phyloP scores from a whole-genome alignment of 371 early-diverging fungal species.

The Sporodiniella umbellata region DNA sequence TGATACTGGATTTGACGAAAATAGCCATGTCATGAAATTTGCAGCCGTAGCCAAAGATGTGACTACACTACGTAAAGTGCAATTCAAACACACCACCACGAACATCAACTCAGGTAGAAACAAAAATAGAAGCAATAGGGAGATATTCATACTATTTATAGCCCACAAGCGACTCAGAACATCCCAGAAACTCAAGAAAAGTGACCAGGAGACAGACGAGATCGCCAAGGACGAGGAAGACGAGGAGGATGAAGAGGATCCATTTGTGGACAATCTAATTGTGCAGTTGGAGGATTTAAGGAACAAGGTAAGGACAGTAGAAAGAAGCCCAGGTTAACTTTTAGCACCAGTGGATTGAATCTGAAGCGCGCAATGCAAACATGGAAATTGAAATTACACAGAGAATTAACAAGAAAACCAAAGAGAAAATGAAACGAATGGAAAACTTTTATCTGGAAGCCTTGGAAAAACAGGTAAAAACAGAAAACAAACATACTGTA shows the following conservation, averaged over 20 bases:
- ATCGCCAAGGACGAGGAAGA: slow-evolving; percentile 19
- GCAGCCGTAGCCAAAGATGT: slow-evolving; percentile 65
- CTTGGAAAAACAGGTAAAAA: slow-evolving; percentile 32
- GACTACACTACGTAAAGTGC: slow-evolving; percentile 40
- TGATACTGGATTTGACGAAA: slow-evolving; percentile 60
- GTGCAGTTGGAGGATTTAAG: slow-evolving; percentile 43
- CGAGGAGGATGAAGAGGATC: slow-evolving; percentile 34
- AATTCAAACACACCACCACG: slow-evolving; percentile 19
- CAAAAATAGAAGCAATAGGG: not conserved
- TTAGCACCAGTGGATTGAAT: slow-evolving; percentile 43
- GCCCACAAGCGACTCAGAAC: not conserved
- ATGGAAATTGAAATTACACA: slow-evolving; percentile 57
- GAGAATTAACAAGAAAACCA: slow-evolving; percentile 47
- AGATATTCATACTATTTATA: not conserved
- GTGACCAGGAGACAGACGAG: not conserved
- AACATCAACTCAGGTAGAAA: not conserved
- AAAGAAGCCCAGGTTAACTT: not conserved
- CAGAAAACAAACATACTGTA: slow-evolving; percentile 5
- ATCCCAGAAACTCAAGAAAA: not conserved
- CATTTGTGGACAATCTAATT: slow-evolving; percentile 37
- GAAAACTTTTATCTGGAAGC: slow-evolving; percentile 38
- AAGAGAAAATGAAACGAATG: slow-evolving; percentile 37
- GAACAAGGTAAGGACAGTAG: slow-evolving; percentile 32
- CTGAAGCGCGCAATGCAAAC: slow-evolving; percentile 50
- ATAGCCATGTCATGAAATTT: slow-evolving; percentile 62